A percentile compares a stretch with the other conserved stretches of the same genome.
Evolutionary conservation across 257 asterid species (phyloP).

Genomic region (Nyctanthes arbortristis): DNA sequence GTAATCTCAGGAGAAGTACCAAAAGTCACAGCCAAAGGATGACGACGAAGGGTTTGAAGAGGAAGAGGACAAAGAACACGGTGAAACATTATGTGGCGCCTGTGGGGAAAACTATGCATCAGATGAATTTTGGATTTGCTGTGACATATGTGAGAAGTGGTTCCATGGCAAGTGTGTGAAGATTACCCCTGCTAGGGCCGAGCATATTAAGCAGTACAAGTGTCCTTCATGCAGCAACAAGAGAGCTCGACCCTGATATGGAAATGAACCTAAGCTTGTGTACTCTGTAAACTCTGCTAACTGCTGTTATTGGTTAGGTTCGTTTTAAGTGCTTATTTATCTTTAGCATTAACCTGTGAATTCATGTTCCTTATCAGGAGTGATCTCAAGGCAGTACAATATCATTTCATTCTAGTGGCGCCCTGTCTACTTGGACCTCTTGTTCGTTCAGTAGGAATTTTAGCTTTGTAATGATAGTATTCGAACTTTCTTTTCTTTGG

Average conservation of each 20-base stretch:
- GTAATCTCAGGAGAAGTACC: constrained; percentile 35
- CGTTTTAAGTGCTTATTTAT: constrained; percentile 17
- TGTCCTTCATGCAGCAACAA: constrained; percentile 85
- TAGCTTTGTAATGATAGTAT: neutral
- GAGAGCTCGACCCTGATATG: constrained; percentile 46
- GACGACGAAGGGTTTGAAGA: constrained; percentile 60
- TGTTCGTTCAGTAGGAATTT: neutral
- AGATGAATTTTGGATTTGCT: constrained; percentile 82
- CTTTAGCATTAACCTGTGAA: constrained; percentile 34
- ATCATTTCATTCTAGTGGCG: neutral
- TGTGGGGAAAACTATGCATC: constrained; percentile 64
- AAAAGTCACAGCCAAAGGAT: constrained; percentile 44
- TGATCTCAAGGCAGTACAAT: neutral
- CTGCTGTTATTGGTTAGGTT: constrained; percentile 18
- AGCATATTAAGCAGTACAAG: constrained; percentile 77
- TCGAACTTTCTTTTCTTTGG: neutral
- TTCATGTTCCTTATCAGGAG: constrained; percentile 19
- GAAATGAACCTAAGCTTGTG: constrained; percentile 8
- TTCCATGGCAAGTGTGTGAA: constrained; percentile 91
- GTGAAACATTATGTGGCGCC: constrained; percentile 65
- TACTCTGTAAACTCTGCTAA: constrained; percentile 13
- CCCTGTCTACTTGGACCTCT: neutral
- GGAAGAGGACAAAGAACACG: constrained; percentile 73
- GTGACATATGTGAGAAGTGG: constrained; percentile 84
- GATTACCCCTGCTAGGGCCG: constrained; percentile 76